Conservation (phyloP, 2,329 filamentous ascomycete genomes). For the Cercospora sp. region DNA sequence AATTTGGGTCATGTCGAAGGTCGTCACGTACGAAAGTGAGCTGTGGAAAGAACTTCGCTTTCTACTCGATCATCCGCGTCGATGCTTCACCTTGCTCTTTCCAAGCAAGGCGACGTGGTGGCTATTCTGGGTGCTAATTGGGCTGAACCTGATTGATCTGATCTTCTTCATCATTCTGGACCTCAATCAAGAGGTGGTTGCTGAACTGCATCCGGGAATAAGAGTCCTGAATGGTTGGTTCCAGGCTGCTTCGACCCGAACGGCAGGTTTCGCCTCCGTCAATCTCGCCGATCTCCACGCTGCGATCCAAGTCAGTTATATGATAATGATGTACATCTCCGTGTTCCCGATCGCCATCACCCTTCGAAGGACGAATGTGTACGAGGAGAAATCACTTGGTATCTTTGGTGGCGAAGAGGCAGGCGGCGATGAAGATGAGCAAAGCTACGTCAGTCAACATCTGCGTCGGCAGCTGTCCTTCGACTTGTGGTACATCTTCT, state of each 20-base stretch:
- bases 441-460: conserved; percentile 88
- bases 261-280: conserved; percentile 83
- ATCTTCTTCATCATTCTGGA: conserved; percentile 92
- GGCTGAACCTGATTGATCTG: conserved; percentile 80
- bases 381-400: conserved; percentile 85
- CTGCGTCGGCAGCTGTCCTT: conserved; percentile 91
- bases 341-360: conserved; percentile 96
- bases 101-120: conserved; percentile 91
- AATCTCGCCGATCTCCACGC: conserved; percentile 78
- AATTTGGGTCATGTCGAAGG: conserved; percentile 76
- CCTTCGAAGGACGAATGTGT: conserved; percentile 90
- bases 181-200: conserved; percentile 70
- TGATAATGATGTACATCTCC: conserved; percentile 99
- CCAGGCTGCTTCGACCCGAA: conserved; percentile 84
- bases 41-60: conserved; percentile 90
- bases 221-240: conserved; percentile 85
- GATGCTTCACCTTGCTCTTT: conserved; percentile 94
- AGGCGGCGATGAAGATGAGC: conserved; percentile 57
- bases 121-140: conserved; percentile 81
- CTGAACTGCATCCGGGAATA: conserved; percentile 66
- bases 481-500: conserved; percentile 94
- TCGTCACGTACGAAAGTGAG: conserved; percentile 65
- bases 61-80: conserved; percentile 87
- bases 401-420: conserved; percentile 62
- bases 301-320: conserved; percentile 87